Evolutionary conservation across 108 stramenopile genomes (phyloP).

Genomic region (Aurantiochytrium sp.): DNA sequence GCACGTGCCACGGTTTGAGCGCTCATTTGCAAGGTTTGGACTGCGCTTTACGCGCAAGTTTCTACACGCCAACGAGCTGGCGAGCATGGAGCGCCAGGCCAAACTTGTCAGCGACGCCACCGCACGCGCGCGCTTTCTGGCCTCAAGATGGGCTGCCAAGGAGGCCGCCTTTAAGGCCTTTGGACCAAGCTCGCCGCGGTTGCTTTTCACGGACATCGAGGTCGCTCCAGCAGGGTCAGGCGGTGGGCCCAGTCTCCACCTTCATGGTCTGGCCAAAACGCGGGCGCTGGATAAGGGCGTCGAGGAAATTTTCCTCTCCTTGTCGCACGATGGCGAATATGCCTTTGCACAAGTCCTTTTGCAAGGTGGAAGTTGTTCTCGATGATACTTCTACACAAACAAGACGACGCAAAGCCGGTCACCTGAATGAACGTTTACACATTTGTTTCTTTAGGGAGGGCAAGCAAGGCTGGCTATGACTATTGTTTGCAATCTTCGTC

Average conservation of each 20-base stretch:
- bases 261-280: background rate
- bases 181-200: background rate
- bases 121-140: background rate
- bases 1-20: background rate
- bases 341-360: background rate
- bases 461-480: too few species aligned
- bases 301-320: background rate
- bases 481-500: too few species aligned
- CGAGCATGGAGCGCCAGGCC: background rate
- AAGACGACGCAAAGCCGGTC: too few species aligned
- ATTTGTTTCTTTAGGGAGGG: too few species aligned
- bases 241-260: background rate
- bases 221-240: background rate
- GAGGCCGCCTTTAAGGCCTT: background rate
- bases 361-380: background rate
- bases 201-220: background rate
- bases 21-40: background rate
- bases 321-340: slow-evolving; percentile 11
- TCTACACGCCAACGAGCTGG: background rate
- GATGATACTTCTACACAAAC: too few species aligned
- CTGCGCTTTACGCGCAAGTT: background rate
- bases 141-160: background rate
- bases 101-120: background rate
- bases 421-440: too few species aligned
- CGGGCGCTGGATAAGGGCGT: background rate